Conservation (phyloP, 73 alveolate genomes). For the Urostyla sp. region DNA sequence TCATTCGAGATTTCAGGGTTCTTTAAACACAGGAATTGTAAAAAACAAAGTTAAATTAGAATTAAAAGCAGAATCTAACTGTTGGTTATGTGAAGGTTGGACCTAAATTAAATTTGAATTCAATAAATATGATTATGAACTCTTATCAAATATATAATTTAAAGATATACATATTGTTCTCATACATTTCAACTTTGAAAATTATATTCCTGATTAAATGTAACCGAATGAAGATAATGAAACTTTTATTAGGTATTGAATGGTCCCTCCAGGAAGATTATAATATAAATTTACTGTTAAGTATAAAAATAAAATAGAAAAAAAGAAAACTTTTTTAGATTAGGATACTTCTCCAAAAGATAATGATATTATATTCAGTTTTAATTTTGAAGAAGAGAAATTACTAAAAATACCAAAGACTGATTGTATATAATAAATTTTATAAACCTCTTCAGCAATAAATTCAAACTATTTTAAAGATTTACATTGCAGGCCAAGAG, state of each 20-base stretch:
- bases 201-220: constrained; percentile 68
- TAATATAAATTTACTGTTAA: background rate
- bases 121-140: constrained; percentile 50
- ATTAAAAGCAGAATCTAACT: constrained; percentile 59
- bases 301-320: background rate
- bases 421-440: background rate
- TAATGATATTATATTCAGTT: background rate
- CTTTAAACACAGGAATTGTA: constrained; percentile 33
- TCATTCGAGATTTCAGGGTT: constrained; percentile 34
- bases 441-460: constrained; percentile 8
- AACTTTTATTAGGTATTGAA: constrained; percentile 67
- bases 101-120: constrained; percentile 83
- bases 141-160: background rate
- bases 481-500: constrained; percentile 65
- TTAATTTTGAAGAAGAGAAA: background rate
- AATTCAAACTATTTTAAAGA: constrained; percentile 39
- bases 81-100: constrained; percentile 99
- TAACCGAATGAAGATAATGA: constrained; percentile 38
- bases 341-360: background rate
- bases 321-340: background rate
- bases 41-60: constrained; percentile 11
- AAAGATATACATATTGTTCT: constrained; percentile 35
- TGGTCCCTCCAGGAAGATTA: constrained; percentile 83
- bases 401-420: background rate
- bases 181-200: constrained; percentile 78